Evolutionary conservation across 495 filamentous ascomycete species (phyloP).

Genomic region (Aspergillus bridgeri): DNA sequence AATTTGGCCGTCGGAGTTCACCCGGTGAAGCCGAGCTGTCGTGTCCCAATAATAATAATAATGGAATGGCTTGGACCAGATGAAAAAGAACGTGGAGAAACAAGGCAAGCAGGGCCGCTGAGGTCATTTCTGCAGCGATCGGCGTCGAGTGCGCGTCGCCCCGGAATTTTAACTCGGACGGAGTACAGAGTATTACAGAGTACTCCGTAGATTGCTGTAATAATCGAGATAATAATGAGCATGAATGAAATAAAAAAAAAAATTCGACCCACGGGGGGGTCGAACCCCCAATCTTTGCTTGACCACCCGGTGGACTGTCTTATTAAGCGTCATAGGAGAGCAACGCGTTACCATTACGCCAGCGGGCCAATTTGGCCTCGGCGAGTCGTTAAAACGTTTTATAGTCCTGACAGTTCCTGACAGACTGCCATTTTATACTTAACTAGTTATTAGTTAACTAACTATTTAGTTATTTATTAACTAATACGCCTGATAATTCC

Average conservation of each 20-base stretch:
- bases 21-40: neutral
- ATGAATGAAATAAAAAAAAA: neutral
- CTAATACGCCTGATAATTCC: too few relatives aligned
- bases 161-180: conserved; percentile 7
- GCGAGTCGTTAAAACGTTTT: neutral
- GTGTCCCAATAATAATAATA: neutral
- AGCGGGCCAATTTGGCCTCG: neutral
- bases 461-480: too few relatives aligned
- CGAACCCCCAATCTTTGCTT: neutral
- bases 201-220: too few relatives aligned
- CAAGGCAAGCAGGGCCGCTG: conserved; percentile 2
- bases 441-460: too few relatives aligned
- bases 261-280: neutral
- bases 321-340: neutral
- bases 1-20: too few relatives aligned
- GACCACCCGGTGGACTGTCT: too few relatives aligned
- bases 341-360: neutral
- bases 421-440: too few relatives aligned
- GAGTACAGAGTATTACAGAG: too few relatives aligned
- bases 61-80: neutral
- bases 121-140: conserved; percentile 19
- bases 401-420: too few relatives aligned
- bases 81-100: neutral
- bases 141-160: conserved; percentile 20
- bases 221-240: too few relatives aligned